phyloP scores from a whole-genome alignment of 257 asterid genomes.

The Misopates orontium region DNA sequence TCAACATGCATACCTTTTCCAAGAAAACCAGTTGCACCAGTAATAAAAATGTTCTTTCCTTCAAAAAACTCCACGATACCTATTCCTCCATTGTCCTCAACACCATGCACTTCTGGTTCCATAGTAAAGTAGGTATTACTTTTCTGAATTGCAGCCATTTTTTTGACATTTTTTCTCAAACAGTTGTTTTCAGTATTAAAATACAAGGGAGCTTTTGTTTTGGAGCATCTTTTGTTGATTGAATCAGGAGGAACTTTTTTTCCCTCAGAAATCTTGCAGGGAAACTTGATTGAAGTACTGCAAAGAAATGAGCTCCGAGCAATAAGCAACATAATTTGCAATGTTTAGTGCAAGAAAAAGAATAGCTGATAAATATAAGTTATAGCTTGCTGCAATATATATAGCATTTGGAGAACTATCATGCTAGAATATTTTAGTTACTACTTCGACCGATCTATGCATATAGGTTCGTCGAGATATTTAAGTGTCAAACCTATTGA shows the following conservation, averaged over 20 bases:
- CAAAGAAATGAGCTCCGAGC: not conserved
- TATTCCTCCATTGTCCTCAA: conserved; percentile 25
- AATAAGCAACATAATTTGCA: not conserved
- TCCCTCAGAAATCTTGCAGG: not conserved
- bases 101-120: no score
- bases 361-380: no score
- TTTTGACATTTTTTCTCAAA: not conserved
- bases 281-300: not conserved
- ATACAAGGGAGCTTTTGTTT: not conserved
- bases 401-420: no score
- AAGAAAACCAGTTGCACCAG: conserved; percentile 52
- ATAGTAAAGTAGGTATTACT: not conserved
- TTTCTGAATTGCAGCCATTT: not conserved
- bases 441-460: no score
- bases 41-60: conserved; percentile 42
- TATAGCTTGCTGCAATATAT: no score
- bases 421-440: no score
- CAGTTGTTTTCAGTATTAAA: conserved; percentile 1
- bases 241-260: not conserved
- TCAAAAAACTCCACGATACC: conserved; percentile 44
- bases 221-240: not conserved
- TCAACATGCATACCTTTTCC: conserved; percentile 37
- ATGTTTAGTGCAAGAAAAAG: no score
- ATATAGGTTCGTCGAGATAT: no score
- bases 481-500: no score